These are phyloP conservation scores for Aspergillus pseudonomiae DNA, from an alignment of 2,329 filamentous ascomycete species.

Conservation along the genomic window DNA sequence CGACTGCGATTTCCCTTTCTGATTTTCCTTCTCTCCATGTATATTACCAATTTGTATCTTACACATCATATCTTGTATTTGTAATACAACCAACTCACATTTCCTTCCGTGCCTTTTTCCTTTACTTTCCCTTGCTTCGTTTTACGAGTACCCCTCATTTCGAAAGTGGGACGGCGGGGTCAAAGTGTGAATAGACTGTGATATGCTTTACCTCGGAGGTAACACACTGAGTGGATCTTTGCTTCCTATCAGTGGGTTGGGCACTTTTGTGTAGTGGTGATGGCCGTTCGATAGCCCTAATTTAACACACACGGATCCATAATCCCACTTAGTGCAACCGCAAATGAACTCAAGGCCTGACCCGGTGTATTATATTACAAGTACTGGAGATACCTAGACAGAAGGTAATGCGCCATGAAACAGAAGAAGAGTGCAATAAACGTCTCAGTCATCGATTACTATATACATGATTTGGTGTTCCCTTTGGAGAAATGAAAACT, in stretches of 20 bases:
- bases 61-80: not conserved
- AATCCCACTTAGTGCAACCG: not conserved
- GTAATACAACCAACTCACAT: not conserved
- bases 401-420: not conserved
- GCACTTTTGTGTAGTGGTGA: not conserved
- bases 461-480: constrained; percentile 8
- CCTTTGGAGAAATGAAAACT: not conserved
- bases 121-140: not conserved
- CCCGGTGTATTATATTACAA: not conserved
- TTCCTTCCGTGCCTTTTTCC: not conserved
- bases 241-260: not conserved
- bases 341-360: too few relatives aligned
- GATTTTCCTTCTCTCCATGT: not conserved
- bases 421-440: not conserved
- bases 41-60: constrained; percentile 3
- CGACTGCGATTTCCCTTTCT: not conserved
- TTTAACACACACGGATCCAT: not conserved
- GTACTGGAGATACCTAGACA: not conserved
- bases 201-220: not conserved
- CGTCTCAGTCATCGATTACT: constrained; percentile 13
- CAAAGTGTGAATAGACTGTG: not conserved
- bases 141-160: constrained; percentile 2
- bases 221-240: not conserved
- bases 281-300: not conserved
- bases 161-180: constrained; percentile 5